Evolutionary conservation across 495 filamentous ascomycete species (phyloP), one percentile per base, ranked within the genome.

Genomic region (Letharia columbiana): DNA sequence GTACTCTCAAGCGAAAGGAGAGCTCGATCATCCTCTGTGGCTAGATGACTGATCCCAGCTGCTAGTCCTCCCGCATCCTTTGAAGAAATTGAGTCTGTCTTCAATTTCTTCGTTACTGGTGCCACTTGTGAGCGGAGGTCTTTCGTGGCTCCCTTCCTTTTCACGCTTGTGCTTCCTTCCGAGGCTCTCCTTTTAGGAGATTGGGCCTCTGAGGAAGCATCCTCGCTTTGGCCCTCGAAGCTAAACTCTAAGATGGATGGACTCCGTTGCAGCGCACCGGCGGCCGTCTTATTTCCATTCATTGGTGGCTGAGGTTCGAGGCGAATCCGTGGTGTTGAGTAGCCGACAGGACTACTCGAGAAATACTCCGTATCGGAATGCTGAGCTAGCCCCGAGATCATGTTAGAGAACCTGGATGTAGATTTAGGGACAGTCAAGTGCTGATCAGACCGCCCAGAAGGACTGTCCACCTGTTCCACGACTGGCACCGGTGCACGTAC

Each of bases 311-410:
- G 42, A 41, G 73, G 71, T 33, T 74, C 70, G 8, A 75, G 60
- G 20, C 70, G 67, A 44, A 71, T 64, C 9, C 70, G 69, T 18
- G 75, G 75, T 13, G 76, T 77, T 18, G 76, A 77, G 41, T 70
- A 69, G 20, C 64, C 73, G 9, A 70, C 39, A 13, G 75, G 76
- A 60, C 71, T 75, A 41, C 71, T 76, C 13, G 76, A 73, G 28
- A 77, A 71, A 6, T 67, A 62, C 9, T 58, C 58, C 62, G 71
- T 68, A 56, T 70, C 61, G 17, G 71, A 60, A 59, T 72, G 63
- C 60, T 72, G 68, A 33, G 44, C 59, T 47, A 70, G 62, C n/a
- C 68, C 66, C 23, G 68, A 70, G 40, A 72, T 44, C 40, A 15
- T 60, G 33, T 54, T 66, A 15, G 60, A 66, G 44, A 72, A 70